Evolutionary conservation across 306 rosid species (phyloP), one percentile per base, ranked within the genome.

Genomic region (Cicer pinnatifidum): DNA sequence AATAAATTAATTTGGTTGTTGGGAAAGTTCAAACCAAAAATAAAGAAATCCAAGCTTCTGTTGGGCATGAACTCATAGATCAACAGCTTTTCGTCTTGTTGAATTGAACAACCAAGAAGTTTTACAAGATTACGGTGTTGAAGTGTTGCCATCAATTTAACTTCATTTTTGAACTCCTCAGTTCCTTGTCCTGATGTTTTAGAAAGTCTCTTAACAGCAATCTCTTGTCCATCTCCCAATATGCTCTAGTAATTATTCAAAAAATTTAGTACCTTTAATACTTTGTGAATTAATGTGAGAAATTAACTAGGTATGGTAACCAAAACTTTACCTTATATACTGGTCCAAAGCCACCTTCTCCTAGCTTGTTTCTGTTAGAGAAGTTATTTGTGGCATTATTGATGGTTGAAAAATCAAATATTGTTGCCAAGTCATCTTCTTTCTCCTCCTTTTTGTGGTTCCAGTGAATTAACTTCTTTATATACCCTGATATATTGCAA

Each of bases 21-120:
- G 70, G 47, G n/a, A 47, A 73, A 28, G 15, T 2, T 17, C 51
- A 47, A 47, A 73, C 78, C 70, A 61, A 47, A 73, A 61, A 73
- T 74, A 48, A 62, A 62, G 63, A 17, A 62, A 48, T 74, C 43
- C 71, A 74, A 74, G 16, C 78, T 74, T 61, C 61, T 13, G 13
- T 73, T 73, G 7, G 78, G 71, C 78, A 73, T 60, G 70, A 60
- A 60, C 37, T 73, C 70, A 12, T 60, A 73, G 50, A 73, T 60
- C 70, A 73, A 47, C 9, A 73, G 0, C 61, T 73, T 74, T 50
- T 74, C 71, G 7, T 74, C 62, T 11, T 17, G 62, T 1, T 74
- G 52, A 74, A 74, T 16, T 11, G 70, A 60, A 47, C 70, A 73
- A 46, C 78, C 70, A 10, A 61, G 70, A 73, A 73, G 78, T 47